Base-by-base conservation (phyloP, 495 filamentous ascomycete species). In the Penicillium paxilli region DNA sequence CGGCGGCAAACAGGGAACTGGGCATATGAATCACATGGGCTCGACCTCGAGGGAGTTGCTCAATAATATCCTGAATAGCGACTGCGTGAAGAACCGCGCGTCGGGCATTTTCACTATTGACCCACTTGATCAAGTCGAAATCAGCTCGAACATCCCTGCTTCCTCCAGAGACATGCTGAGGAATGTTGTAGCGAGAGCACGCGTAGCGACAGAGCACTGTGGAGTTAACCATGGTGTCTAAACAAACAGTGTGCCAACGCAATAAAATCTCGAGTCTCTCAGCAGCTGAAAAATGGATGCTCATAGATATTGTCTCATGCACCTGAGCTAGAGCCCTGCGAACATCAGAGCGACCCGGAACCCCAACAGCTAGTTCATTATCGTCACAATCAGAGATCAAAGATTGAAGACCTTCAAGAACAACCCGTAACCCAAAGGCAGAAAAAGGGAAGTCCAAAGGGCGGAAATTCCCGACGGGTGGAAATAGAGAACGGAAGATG, bases 21-120 rank as follows among this genome's bases (percentile, higher is more conserved):
- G 76, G 75, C 65, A 80, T 73, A 52, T 77, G 75, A 4, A 79
- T 67, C 0, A 71, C 74, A 59, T 80, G 77, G 12, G 74, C 72
- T 9, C 75, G 68, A 3, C 77, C 77, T 19, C 74, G 63, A 5
- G 77, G 77, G 1, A 80, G 50, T 44, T 74, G 68, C 50, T 80
- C 77, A n/a, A 80, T 58, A 16, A 80, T 77, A 33, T 79, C 73
- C 57, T 80, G 77, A 23, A 80, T 79, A 2, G 75, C 71, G 40
- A 77, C 65, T 6, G 75, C 77, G 30, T 80, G 77, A 9, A 80
- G 56, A 1, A 78, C 58, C n/a, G 77, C 73, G 21, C 75, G 67
- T 2, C 70, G 64, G 4, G 73, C 77, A 55, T 78, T 71, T 28
- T 70, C 65, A 0, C 66, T 72, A 16, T 64, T 60, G 10, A 64